Evolutionary conservation across 2,329 filamentous ascomycete genomes (phyloP), one percentile per base, ranked within the genome.

Genomic region (Fusarium sp.): DNA sequence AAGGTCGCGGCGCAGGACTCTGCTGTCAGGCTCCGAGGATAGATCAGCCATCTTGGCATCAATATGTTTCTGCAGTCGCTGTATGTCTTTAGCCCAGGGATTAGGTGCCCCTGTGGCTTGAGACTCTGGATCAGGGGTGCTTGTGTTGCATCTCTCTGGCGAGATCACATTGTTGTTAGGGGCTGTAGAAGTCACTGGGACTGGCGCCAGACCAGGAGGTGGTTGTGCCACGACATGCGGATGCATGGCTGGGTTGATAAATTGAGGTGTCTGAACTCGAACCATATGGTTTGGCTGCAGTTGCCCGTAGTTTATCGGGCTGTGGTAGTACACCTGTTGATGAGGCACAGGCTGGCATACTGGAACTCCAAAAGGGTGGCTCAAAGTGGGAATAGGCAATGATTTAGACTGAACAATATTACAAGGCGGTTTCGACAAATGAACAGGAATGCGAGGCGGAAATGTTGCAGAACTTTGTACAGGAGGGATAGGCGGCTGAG

Each of bases 51-150:
- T 72, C 46, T 74, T 75, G 4, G 58, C 51, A 25, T 79, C 74
- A 18, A 80, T 72, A 6, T 69, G 31, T 23, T 46, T 65, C 56
- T 80, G 78, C 14, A 80, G 67, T 10, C 54, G 52, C 28, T 74
- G 69, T 19, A 80, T 43, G 6, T 77, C 63, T 19, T 67, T 68
- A 19, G 65, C 50, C 53, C 67, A 63, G 3, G 58, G 50, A 2
- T 55, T 67, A n/a, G 72, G 61, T 16, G 4, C 4, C 8, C 31
- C 26, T 14, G 13, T 9, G 18, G 21, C 30, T 31, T 54, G 42
- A 21, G 45, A 34, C 46, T 18, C 37, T 12, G 45, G 31, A 9
- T 55, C 42, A 23, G 26, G 14, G 19, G 44, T 12, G 9, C 6
- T 21, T 13, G 23, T 28, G 10, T n/a, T 18, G 5, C 23, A 44